Evolutionary conservation across 345 rosid genomes (phyloP).

Genomic region (Xanthoceras sorbifolium): DNA sequence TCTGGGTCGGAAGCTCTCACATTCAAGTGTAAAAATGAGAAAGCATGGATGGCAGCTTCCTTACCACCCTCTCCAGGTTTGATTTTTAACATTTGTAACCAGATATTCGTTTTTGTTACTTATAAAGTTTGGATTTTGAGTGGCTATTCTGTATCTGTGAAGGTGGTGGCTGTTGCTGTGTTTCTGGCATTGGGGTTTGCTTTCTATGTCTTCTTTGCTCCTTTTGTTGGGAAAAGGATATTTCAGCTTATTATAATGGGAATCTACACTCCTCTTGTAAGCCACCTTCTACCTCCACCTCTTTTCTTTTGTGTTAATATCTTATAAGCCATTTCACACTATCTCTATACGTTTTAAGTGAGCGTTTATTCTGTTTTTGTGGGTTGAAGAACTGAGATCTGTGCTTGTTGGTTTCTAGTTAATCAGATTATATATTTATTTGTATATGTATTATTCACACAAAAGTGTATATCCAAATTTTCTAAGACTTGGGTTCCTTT

Average conservation of each 20-base stretch:
- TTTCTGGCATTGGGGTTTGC: conserved; percentile 97
- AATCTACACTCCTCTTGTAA: conserved; percentile 96
- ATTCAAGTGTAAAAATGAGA: conserved; percentile 66
- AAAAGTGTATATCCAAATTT: neutral
- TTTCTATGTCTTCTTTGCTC: conserved; percentile 98
- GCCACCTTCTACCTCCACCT: conserved; percentile 4
- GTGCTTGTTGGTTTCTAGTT: conserved; percentile 27
- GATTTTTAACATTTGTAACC: neutral
- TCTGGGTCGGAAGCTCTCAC: conserved; percentile 32
- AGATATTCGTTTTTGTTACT: neutral
- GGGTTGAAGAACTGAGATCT: conserved; percentile 46
- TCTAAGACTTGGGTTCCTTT: conserved; percentile 22
- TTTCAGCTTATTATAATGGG: conserved; percentile 80
- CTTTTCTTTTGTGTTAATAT: too few species aligned
- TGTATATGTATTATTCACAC: neutral
- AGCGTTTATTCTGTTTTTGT: neutral
- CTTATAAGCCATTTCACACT: conserved; percentile 4
- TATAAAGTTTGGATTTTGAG: conserved; percentile 29
- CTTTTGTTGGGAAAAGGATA: conserved; percentile 85
- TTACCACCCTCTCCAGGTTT: conserved; percentile 97
- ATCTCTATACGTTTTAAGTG: neutral
- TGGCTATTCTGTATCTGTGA: conserved; percentile 25
- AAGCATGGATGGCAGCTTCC: conserved; percentile 99
- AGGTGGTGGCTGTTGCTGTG: conserved; percentile 99
- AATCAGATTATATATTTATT: conserved; percentile 10